Evolutionary conservation across 176 grass and related monocot genomes (phyloP).

Genomic region (Cocos nucifera): DNA sequence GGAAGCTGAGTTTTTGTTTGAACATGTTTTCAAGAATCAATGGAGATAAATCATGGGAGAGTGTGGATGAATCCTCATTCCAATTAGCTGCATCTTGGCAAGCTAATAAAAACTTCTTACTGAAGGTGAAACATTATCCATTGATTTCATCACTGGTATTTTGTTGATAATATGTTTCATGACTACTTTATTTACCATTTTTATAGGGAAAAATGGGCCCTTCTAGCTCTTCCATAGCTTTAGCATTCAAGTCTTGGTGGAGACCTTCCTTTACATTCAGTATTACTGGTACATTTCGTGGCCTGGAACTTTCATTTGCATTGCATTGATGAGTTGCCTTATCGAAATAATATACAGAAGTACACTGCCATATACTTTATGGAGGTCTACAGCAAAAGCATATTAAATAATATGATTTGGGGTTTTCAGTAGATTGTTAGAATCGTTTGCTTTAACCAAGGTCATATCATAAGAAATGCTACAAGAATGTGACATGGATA

Average conservation of each 20-base stretch:
- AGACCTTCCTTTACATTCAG: conserved; percentile 85
- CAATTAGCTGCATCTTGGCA: conserved; percentile 93
- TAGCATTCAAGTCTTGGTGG: conserved; percentile 99
- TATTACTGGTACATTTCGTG: conserved; percentile 51
- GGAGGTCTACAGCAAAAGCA: too few relatives aligned
- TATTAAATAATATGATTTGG: too few relatives aligned
- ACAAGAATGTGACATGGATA: too few relatives aligned
- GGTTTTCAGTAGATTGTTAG: too few relatives aligned
- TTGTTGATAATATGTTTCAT: neutral
- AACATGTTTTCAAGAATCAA: conserved; percentile 33
- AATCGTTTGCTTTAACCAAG: too few relatives aligned
- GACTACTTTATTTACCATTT: conserved; percentile 1
- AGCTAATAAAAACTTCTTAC: conserved; percentile 89
- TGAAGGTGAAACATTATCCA: conserved; percentile 51
- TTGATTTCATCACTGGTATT: neutral
- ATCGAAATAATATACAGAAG: too few relatives aligned
- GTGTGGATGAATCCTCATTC: conserved; percentile 40
- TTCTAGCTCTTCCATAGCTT: conserved; percentile 55
- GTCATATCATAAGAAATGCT: too few relatives aligned
- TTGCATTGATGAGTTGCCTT: too few relatives aligned
- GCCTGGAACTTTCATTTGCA: neutral
- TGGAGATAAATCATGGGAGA: conserved; percentile 36
- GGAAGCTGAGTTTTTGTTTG: too few relatives aligned
- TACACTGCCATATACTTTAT: too few relatives aligned
- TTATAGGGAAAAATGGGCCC: conserved; percentile 74